Conservation (phyloP, 1,284 basidiomycete species). For the Malassezia restricta region DNA sequence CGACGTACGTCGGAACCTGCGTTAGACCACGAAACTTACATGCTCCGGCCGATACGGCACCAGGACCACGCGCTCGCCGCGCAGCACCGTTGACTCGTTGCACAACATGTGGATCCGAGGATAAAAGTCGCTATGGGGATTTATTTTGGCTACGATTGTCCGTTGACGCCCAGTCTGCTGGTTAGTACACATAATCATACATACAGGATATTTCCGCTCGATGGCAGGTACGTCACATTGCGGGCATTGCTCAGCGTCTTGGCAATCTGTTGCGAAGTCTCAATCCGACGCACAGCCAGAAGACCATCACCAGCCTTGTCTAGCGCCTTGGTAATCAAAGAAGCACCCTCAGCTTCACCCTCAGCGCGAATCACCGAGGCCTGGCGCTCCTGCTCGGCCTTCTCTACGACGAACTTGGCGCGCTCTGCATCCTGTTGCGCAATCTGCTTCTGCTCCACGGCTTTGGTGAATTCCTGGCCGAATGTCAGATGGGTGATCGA, state of each 20-base stretch:
- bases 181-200: conserved; percentile 6
- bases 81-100: conserved; percentile 8
- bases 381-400: conserved; percentile 90
- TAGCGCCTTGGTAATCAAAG: conserved; percentile 78
- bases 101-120: not conserved
- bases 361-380: conserved; percentile 95
- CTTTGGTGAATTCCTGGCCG: conserved; percentile 55
- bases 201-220: conserved; percentile 44
- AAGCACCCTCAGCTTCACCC: conserved; percentile 82
- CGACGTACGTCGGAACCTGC: conserved; percentile 54
- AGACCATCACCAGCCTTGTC: conserved; percentile 91
- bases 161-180: conserved; percentile 9
- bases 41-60: conserved; percentile 13
- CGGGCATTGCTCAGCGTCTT: conserved; percentile 46
- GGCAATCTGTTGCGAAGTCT: conserved; percentile 90
- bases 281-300: conserved; percentile 88
- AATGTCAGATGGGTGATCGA: conserved; percentile 63
- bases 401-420: conserved; percentile 97
- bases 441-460: conserved; percentile 96
- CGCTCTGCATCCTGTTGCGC: conserved; percentile 87
- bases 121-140: not conserved
- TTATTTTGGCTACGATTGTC: not conserved
- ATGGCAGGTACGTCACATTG: conserved; percentile 49
- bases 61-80: conserved; percentile 10
- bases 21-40: not conserved